Evolutionary conservation across 1,284 basidiomycete species (phyloP), one percentile per base, ranked within the genome.

Genomic region (Leccinum subfulvum): DNA sequence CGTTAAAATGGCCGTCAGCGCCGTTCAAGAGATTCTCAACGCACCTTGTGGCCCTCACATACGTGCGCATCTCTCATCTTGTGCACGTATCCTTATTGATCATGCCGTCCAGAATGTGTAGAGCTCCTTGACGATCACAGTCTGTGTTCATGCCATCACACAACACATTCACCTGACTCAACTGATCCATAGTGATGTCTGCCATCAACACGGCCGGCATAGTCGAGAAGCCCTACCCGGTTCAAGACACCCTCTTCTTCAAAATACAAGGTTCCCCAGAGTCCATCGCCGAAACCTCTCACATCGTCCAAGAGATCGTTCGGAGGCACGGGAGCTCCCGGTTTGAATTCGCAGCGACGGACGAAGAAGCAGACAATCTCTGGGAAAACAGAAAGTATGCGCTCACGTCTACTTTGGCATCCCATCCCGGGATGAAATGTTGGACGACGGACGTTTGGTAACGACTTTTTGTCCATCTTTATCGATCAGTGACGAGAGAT

Each of bases 391-490:
- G 88, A 56, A 98, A 97, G 78, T 90, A 92, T 71, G 91, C 92
- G 3, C 76, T 95, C 39, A 92, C 86, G 81, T 89, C 86, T 56
- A 88, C 88, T 9, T 73, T 93, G 66, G 85, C 85, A 18, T 79
- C 87, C 16, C 75, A 85, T 61, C 88, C 90, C 3, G 88, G 85
- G 10, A 78, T 80, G 11, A 83, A 82, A 57, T 89, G 88, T 63
- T 95, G 92, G 91, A 91, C 91, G 5, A 96, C 94, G 1, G 94
- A 95, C 75, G 91, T 94, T 53, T 94, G 92, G 91, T 88, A 69
- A 74, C 65, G 11, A 41, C 16, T 49, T 55, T 57, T 58, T 16
- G n/a, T 18, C 1, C 11, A 47, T 47, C 18, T 47, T 47, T 11
- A 37, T 0, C 0, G n/a, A n/a, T 47, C n/a, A 7, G 11, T 1